Base-by-base conservation (phyloP, 345 rosid species). In the Euphorbia tirucalli region DNA sequence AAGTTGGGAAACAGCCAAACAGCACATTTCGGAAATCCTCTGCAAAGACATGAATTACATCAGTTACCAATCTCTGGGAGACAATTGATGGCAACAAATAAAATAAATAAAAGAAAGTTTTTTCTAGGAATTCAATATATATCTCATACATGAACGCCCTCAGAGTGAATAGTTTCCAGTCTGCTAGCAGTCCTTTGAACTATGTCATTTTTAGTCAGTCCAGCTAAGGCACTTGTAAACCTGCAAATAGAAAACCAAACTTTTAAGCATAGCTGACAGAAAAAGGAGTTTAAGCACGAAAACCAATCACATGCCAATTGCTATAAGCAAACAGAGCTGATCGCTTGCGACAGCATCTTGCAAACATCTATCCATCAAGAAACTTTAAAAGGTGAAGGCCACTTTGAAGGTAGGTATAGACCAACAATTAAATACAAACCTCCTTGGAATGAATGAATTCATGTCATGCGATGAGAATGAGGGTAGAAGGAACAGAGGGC, bases 1-100 rank as follows among this genome's bases (percentile, higher is more conserved):
- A 72, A 96, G 87, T 66, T 96, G 94, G 66, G 96, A 80, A 71
- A 89, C 89, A 14, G 97, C 96, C 74, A 88, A 83, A 78, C 94
- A 88, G 85, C 94, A 86, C 90, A 95, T 88, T 79, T 95, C 99
- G 0, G 99, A 93, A 66, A 95, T 78, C 77, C 97, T 88, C 99
- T 95, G 97, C 89, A 86, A 25, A 66, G 69, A 19, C n/a, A 76
- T 32, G 72, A 22, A 74, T 52, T 7, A 77, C 56, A 27, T 59
- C 32, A 32, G 48, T 58, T 35, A 44, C 58, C 43, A 59, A 18
- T 43, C 41, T 15, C 21, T 5, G 63, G 3, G 55, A 13, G 22
- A 24, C 5, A 65, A 19, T 41, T 24, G 14, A 37, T 11, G 25
- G 27, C n/a, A 54, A 41, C 19, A 25, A 32, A 1, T 15, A 27